phyloP scores from a whole-genome alignment of 2,329 filamentous ascomycete genomes.

The Harringtonia aguacate region DNA sequence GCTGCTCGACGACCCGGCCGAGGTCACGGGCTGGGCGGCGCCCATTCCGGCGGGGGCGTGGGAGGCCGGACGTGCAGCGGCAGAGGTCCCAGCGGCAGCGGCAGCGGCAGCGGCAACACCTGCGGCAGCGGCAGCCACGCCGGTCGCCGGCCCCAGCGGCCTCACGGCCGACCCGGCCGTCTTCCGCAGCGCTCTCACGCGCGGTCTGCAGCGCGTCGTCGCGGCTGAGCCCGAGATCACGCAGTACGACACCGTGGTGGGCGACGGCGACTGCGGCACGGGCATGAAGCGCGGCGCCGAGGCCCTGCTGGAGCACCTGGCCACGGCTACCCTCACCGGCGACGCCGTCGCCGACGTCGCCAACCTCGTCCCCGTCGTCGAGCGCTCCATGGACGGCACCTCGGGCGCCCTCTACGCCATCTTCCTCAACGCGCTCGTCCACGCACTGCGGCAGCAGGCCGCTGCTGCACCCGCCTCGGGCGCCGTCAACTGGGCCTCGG shows the following conservation, averaged over 20 bases:
- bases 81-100: constrained; percentile 25
- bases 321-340: constrained; percentile 31
- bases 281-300: constrained; percentile 82
- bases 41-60: constrained; percentile 54
- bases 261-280: constrained; percentile 83
- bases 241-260: constrained; percentile 69
- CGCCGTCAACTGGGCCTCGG: constrained; percentile 43
- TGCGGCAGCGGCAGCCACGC: constrained; percentile 27
- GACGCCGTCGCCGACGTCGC: constrained; percentile 43
- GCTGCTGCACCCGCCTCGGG: constrained; percentile 20
- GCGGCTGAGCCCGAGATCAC: constrained; percentile 62
- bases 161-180: constrained; percentile 40
- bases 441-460: constrained; percentile 38
- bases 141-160: constrained; percentile 28
- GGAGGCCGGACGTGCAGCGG: constrained; percentile 42
- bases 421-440: constrained; percentile 77
- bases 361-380: constrained; percentile 41
- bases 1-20: constrained; percentile 57
- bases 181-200: constrained; percentile 41
- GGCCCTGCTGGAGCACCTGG: constrained; percentile 42
- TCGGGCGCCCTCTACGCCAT: constrained; percentile 61
- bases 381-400: constrained; percentile 50
- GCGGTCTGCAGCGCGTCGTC: constrained; percentile 51
- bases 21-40: constrained; percentile 60
- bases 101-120: constrained; percentile 54